Evolutionary conservation across 2,329 filamentous ascomycete species (phyloP).

Genomic region (Coniella lustricola): DNA sequence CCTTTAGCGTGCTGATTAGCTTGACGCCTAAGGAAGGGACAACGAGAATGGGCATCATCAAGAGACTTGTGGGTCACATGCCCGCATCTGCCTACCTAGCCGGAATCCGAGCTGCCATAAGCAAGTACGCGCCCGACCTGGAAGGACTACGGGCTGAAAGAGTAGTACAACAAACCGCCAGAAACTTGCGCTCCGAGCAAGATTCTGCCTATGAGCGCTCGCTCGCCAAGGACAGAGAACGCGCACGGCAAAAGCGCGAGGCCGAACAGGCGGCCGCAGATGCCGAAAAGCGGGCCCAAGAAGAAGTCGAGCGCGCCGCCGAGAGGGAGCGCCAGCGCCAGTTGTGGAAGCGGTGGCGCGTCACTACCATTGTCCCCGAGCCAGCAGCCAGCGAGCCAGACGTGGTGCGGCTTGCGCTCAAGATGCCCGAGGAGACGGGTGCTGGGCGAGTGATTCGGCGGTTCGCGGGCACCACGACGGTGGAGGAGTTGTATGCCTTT

Average conservation of each 20-base stretch:
- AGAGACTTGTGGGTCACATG: conserved; percentile 67
- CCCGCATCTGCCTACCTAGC: conserved; percentile 64
- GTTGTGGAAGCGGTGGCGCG: conserved; percentile 79
- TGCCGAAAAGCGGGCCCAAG: conserved; percentile 55
- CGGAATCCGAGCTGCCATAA: conserved; percentile 67
- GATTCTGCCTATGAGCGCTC: conserved; percentile 91
- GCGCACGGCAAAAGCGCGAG: conserved; percentile 68
- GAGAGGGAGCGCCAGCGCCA: conserved; percentile 37
- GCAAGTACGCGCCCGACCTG: conserved; percentile 69
- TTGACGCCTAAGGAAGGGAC: conserved; percentile 79
- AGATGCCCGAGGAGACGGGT: conserved; percentile 52
- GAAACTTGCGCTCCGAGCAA: conserved; percentile 78
- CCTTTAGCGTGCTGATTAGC: conserved; percentile 79
- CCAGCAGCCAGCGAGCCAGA: conserved; percentile 57
- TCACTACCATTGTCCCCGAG: conserved; percentile 58
- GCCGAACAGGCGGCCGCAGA: conserved; percentile 64
- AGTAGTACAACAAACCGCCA: conserved; percentile 71
- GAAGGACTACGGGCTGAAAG: conserved; percentile 68
- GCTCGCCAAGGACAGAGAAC: conserved; percentile 78
- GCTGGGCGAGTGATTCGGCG: conserved; percentile 70
- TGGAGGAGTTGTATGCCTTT: conserved; percentile 93
- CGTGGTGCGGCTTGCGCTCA: conserved; percentile 63
- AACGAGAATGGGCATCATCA: conserved; percentile 84
- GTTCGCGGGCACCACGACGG: conserved; percentile 60
- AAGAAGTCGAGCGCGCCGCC: conserved; percentile 55